A percentile compares a stretch with the other conserved stretches of the same genome.
Evolutionary conservation across 441 rosid genomes (phyloP).

Genomic region (Euphorbia schlechtendalii): DNA sequence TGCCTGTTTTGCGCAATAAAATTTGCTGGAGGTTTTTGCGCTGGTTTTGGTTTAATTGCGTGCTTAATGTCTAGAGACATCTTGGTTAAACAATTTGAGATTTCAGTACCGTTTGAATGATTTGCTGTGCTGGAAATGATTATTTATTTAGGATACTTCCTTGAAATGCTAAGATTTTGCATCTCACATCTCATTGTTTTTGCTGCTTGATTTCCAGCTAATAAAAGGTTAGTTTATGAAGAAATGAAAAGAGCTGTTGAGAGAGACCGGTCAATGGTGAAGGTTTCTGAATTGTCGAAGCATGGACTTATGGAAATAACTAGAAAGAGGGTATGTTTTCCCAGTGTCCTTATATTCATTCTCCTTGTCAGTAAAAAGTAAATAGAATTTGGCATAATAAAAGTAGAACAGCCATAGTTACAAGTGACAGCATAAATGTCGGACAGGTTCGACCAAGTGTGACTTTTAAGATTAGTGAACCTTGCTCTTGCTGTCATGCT

Average conservation of each 20-base stretch:
- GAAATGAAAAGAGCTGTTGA: constrained; percentile 87
- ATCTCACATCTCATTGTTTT: constrained; percentile 14
- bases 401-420: too few species aligned
- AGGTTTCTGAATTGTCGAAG: constrained; percentile 86
- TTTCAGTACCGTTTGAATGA: neutral
- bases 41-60: constrained; percentile 2
- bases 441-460: constrained; percentile 96
- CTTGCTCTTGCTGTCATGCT: constrained; percentile 86
- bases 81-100: neutral
- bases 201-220: constrained; percentile 44
- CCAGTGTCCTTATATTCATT: too few species aligned
- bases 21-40: constrained; percentile 3
- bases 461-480: constrained; percentile 91
- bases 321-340: constrained; percentile 70
- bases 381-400: too few species aligned
- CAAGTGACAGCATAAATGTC: constrained; percentile 15
- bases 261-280: constrained; percentile 82
- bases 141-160: neutral
- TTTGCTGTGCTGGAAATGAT: neutral
- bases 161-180: neutral
- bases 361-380: too few species aligned
- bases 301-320: constrained; percentile 98
- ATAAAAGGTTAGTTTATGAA: constrained; percentile 84
- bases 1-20: neutral
- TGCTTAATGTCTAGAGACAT: neutral